A percentile compares a stretch with the other conserved stretches of the same genome.
These are phyloP conservation scores for Hanseniaspora uvarum DNA, from an alignment of 1,139 yeast species.

Conservation along the genomic window DNA sequence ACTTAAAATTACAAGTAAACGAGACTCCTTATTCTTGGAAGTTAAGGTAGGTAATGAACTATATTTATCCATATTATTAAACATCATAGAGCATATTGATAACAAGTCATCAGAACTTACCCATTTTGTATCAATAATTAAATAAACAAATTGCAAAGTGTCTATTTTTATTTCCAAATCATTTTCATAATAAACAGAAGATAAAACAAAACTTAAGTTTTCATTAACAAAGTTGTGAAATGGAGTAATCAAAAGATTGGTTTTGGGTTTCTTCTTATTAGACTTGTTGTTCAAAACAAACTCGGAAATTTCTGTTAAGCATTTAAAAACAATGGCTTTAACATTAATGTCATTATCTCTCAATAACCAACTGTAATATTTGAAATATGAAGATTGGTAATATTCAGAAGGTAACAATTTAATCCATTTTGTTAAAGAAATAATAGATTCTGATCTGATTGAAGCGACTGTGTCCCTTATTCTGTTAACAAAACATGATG, in stretches of 20 bases:
- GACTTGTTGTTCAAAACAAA: slow-evolving; percentile 33
- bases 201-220: slow-evolving; percentile 54
- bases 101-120: slow-evolving; percentile 48
- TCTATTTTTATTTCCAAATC: slow-evolving; percentile 45
- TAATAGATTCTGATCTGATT: slow-evolving; percentile 61
- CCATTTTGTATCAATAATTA: slow-evolving; percentile 51
- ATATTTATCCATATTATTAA: slow-evolving; percentile 32
- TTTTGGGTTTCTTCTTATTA: slow-evolving; percentile 22
- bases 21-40: slow-evolving; percentile 27
- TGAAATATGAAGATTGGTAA: slow-evolving; percentile 55
- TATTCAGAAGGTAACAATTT: slow-evolving; percentile 59
- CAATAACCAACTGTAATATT: slow-evolving; percentile 75
- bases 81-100: slow-evolving; percentile 37
- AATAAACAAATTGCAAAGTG: slow-evolving; percentile 46
- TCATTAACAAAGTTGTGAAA: slow-evolving; percentile 64
- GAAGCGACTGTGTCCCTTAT: slow-evolving; percentile 69
- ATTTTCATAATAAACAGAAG: slow-evolving; percentile 47
- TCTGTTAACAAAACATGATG: slow-evolving; percentile 61
- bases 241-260: slow-evolving; percentile 34
- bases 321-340: slow-evolving; percentile 53
- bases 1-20: slow-evolving; percentile 35
- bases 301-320: slow-evolving; percentile 38
- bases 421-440: slow-evolving; percentile 58
- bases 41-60: slow-evolving; percentile 22
- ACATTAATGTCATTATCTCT: slow-evolving; percentile 58